A percentile compares a stretch with the other conserved stretches of the same genome.
These are phyloP conservation scores for Leccinellum albellum DNA, from an alignment of 768 basidiomycete genomes.

Conservation along the genomic window DNA sequence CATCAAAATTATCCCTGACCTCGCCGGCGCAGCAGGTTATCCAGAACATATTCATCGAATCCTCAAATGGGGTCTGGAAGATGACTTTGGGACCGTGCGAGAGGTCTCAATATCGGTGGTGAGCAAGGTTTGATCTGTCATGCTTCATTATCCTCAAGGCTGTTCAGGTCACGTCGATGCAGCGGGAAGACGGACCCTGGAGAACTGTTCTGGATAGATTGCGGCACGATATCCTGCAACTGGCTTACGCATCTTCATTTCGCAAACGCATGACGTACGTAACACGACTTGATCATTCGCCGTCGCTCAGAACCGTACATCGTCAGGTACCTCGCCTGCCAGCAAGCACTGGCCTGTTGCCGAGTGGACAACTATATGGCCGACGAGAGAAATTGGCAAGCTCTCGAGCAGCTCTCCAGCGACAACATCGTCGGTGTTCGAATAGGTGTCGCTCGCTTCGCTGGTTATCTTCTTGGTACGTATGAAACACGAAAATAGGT, in stretches of 20 bases:
- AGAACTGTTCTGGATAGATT: slow-evolving; percentile 36
- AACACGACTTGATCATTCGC: slow-evolving; percentile 1
- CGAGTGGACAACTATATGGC: slow-evolving; percentile 35
- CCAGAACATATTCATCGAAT: slow-evolving; percentile 50
- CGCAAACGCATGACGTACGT: slow-evolving; percentile 73
- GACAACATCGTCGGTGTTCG: slow-evolving; percentile 82
- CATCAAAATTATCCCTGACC: slow-evolving; percentile 49
- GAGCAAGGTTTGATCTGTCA: slow-evolving; percentile 30
- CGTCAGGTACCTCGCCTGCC: slow-evolving; percentile 71
- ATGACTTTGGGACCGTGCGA: slow-evolving; percentile 80
- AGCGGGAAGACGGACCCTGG: slow-evolving; percentile 37
- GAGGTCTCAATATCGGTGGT: slow-evolving; percentile 68
- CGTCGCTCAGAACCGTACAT: slow-evolving; percentile 15
- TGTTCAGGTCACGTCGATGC: slow-evolving; percentile 47
- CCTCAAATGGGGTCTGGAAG: slow-evolving; percentile 61
- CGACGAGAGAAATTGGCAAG: slow-evolving; percentile 45
- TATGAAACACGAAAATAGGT: slow-evolving; percentile 9
- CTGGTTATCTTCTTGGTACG: slow-evolving; percentile 55
- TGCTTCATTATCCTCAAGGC: slow-evolving; percentile 9
- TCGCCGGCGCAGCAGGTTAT: slow-evolving; percentile 43
- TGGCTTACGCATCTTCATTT: slow-evolving; percentile 47
- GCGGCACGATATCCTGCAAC: slow-evolving; percentile 37
- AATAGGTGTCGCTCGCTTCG: slow-evolving; percentile 77
- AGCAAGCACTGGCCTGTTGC: slow-evolving; percentile 50
- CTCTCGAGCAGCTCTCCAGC: slow-evolving; percentile 51